Evolutionary conservation across 169 alveolate species (phyloP).

Genomic region (Plasmodium berghei): DNA sequence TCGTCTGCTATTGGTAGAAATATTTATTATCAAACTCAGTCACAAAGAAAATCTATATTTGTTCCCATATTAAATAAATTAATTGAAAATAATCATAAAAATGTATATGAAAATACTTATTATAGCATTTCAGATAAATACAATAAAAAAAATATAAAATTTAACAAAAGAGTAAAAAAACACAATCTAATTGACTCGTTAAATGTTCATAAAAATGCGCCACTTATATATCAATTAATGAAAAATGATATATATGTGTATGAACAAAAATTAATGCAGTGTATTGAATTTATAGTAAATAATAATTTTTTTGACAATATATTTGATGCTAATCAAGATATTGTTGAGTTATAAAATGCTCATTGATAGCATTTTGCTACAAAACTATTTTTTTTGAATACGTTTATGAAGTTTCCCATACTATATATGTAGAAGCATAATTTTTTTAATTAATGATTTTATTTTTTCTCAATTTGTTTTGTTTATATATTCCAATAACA

Average conservation of each 20-base stretch:
- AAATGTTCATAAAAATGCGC: slow-evolving; percentile 64
- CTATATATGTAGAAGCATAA: no score
- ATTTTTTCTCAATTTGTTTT: no score
- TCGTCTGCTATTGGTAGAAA: slow-evolving; percentile 59
- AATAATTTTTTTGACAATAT: slow-evolving; percentile 59
- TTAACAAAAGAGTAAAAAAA: neutral
- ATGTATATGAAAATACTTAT: slow-evolving; percentile 47
- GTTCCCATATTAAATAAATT: slow-evolving; percentile 40
- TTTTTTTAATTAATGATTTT: no score
- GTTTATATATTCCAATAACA: no score
- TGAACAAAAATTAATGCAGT: slow-evolving; percentile 53
- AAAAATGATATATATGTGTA: slow-evolving; percentile 62
- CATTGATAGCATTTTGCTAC: no score
- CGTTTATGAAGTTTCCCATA: no score
- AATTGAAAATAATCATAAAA: slow-evolving; percentile 2
- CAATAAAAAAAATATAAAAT: neutral
- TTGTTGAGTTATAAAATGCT: neutral
- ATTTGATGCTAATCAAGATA: neutral
- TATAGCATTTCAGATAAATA: slow-evolving; percentile 11
- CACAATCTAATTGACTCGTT: slow-evolving; percentile 32
- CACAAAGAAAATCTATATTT: slow-evolving; percentile 48
- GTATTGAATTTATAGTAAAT: slow-evolving; percentile 55
- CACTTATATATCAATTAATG: slow-evolving; percentile 71
- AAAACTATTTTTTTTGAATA: no score
- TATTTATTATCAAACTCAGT: slow-evolving; percentile 25